phyloP scores from a whole-genome alignment of 805 yeast species.

The Suhomyces tanzawaensis region DNA sequence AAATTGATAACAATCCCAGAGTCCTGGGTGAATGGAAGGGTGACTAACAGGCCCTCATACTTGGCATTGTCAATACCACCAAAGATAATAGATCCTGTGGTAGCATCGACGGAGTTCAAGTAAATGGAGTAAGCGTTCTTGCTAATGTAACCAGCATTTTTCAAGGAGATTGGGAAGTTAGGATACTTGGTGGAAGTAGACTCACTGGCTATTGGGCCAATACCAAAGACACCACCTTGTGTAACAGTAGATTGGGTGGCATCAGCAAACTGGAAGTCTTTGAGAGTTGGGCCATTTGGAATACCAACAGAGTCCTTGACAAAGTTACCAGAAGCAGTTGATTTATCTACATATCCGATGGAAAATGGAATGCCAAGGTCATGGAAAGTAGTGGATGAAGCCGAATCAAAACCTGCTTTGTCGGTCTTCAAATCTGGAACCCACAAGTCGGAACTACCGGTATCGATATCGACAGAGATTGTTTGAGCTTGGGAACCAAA shows the following conservation, averaged over 20 bases:
- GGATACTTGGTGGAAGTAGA: conserved; percentile 1
- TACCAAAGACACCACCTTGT: conserved; percentile 13
- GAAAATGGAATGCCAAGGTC: conserved; percentile 3
- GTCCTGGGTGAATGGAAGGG: conserved; percentile 7
- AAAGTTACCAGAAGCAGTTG: conserved; percentile 6
- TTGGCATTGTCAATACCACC: conserved; percentile 31
- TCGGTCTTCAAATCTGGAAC: background rate
- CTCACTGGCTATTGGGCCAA: conserved; percentile 2
- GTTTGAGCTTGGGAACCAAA: conserved; percentile 11
- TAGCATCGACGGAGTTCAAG: conserved; percentile 17
- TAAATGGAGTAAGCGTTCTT: conserved; percentile 24
- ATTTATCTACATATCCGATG: conserved; percentile 7
- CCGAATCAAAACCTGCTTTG: conserved; percentile 5
- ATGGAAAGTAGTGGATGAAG: conserved; percentile 8
- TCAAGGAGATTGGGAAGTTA: conserved; percentile 20
- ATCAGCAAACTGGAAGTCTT: conserved; percentile 9
- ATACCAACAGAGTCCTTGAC: conserved; percentile 7
- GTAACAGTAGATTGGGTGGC: conserved; percentile 8
- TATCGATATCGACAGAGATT: conserved; percentile 13
- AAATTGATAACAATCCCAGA: conserved; percentile 1
- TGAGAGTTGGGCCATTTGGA: conserved; percentile 9
- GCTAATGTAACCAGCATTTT: conserved; percentile 26
- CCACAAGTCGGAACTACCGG: conserved; percentile 14
- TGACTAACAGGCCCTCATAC: conserved; percentile 15
- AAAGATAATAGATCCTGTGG: conserved; percentile 23